These are phyloP conservation scores for Magnolia sinica DNA, from an alignment of 164 flowering plant species.

Conservation along the genomic window DNA sequence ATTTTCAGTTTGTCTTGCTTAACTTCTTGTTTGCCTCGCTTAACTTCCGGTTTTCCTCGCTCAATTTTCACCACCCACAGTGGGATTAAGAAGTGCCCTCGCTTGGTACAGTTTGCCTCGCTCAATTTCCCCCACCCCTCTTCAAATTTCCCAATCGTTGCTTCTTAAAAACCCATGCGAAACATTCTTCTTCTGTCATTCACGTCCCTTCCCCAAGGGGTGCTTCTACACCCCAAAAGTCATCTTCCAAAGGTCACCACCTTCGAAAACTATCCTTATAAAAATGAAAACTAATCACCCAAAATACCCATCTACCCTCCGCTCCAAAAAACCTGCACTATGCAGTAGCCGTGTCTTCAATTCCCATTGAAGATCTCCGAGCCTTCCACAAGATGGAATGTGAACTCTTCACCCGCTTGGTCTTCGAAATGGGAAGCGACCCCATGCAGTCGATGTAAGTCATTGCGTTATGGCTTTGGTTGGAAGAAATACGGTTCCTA, in stretches of 20 bases:
- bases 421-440: background rate
- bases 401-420: background rate
- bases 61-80: too few species aligned
- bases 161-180: background rate
- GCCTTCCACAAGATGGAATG: conserved; percentile 6
- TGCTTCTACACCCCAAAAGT: background rate
- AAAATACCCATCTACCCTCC: background rate
- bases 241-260: background rate
- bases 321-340: background rate
- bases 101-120: too few species aligned
- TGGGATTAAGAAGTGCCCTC: too few species aligned
- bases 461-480: conserved; percentile 1
- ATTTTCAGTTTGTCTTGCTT: too few species aligned
- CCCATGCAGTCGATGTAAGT: background rate
- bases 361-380: background rate
- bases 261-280: background rate
- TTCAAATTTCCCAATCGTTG: background rate
- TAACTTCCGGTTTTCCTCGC: too few species aligned
- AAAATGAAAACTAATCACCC: background rate
- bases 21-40: too few species aligned
- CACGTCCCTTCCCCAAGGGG: background rate
- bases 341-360: background rate
- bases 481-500: background rate
- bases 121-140: too few species aligned
- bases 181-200: background rate